These are phyloP conservation scores for Novakomyces olei DNA, from an alignment of 805 yeast genomes.

Conservation along the genomic window DNA sequence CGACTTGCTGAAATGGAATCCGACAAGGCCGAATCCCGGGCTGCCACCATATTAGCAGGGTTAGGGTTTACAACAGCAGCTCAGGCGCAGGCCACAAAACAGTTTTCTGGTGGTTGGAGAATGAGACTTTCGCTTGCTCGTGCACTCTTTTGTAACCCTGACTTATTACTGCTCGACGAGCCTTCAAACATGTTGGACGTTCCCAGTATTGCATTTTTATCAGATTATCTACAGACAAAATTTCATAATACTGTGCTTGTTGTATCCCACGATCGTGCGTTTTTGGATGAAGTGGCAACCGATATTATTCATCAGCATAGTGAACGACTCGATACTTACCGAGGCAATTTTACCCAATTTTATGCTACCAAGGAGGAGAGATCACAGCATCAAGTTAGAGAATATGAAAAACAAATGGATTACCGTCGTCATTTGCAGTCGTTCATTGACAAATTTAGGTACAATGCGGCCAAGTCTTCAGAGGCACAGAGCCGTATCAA, in stretches of 20 bases:
- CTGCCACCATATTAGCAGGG: conserved; percentile 81
- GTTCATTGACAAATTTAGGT: conserved; percentile 88
- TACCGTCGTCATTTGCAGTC: conserved; percentile 79
- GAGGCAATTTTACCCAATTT: conserved; percentile 80
- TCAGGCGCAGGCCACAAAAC: conserved; percentile 61
- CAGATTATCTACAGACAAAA: conserved; percentile 56
- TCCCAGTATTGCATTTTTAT: conserved; percentile 86
- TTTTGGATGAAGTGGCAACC: conserved; percentile 92
- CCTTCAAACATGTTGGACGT: conserved; percentile 99
- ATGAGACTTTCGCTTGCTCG: conserved; percentile 97
- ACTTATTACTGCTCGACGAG: conserved; percentile 78
- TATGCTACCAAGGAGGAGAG: conserved; percentile 89
- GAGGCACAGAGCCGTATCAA: conserved; percentile 98
- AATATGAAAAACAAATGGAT: conserved; percentile 95
- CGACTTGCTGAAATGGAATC: conserved; percentile 84
- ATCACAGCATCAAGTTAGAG: conserved; percentile 75
- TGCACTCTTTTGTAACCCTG: conserved; percentile 94
- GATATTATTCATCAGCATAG: conserved; percentile 96
- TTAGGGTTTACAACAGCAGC: conserved; percentile 81
- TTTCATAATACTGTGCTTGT: conserved; percentile 85
- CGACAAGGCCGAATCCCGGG: conserved; percentile 93
- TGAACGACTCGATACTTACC: conserved; percentile 83
- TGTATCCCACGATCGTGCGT: conserved; percentile 95
- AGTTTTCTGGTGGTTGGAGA: conserved; percentile 99
- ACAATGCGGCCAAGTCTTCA: conserved; percentile 90